These are phyloP conservation scores for Saccharomyces uvarum DNA, from an alignment of 1,139 yeast genomes.

Conservation along the genomic window DNA sequence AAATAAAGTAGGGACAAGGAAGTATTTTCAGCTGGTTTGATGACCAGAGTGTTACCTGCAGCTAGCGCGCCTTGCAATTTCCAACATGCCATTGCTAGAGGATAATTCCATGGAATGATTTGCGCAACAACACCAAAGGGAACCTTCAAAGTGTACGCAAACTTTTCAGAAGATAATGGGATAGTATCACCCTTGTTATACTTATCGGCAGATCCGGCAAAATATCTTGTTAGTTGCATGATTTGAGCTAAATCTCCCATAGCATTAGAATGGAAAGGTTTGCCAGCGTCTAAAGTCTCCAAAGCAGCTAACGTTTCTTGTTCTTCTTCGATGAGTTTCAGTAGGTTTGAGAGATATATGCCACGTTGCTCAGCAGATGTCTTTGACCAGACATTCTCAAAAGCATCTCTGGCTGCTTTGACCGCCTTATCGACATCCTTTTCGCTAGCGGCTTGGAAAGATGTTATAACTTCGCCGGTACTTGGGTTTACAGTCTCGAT, in stretches of 20 bases:
- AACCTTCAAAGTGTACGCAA: slow-evolving; percentile 73
- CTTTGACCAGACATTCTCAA: slow-evolving; percentile 44
- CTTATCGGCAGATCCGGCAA: slow-evolving; percentile 87
- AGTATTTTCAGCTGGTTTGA: slow-evolving; percentile 62
- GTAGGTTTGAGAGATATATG: slow-evolving; percentile 42
- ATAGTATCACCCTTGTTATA: slow-evolving; percentile 62
- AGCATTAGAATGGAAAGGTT: slow-evolving; percentile 48
- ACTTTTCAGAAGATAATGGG: slow-evolving; percentile 53
- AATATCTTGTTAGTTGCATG: slow-evolving; percentile 55
- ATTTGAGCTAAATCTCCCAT: slow-evolving; percentile 55
- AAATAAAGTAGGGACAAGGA: slow-evolving; percentile 54
- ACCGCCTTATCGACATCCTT: slow-evolving; percentile 76
- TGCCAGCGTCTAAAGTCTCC: slow-evolving; percentile 62
- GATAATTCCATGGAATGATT: slow-evolving; percentile 73
- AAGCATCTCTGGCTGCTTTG: slow-evolving; percentile 61
- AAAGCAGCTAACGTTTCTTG: slow-evolving; percentile 45
- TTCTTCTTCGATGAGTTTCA: slow-evolving; percentile 45
- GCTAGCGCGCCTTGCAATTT: slow-evolving; percentile 64
- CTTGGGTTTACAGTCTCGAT: slow-evolving; percentile 57
- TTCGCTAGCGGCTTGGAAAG: slow-evolving; percentile 58
- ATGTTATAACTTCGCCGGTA: slow-evolving; percentile 58
- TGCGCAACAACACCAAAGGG: slow-evolving; percentile 78
- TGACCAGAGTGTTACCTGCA: slow-evolving; percentile 59
- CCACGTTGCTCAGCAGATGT: slow-evolving; percentile 44
- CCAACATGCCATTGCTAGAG: slow-evolving; percentile 65